These are phyloP conservation scores for Populus ilicifolia DNA, from an alignment of 345 rosid species.

Conservation along the genomic window DNA sequence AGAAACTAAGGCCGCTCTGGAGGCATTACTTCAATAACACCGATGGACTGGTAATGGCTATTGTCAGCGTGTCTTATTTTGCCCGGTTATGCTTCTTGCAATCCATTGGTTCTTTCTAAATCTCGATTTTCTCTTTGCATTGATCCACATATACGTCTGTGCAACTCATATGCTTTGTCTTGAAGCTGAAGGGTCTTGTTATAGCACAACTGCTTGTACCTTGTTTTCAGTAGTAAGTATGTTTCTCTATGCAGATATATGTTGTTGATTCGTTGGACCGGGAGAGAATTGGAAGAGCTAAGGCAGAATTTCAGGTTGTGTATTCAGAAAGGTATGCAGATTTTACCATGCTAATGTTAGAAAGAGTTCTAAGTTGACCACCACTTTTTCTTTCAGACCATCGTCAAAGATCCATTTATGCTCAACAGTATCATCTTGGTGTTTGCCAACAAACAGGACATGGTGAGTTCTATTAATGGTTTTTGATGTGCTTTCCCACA, in stretches of 20 bases:
- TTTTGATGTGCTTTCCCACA: background rate
- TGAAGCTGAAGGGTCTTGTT: background rate
- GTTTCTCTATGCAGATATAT: constrained; percentile 57
- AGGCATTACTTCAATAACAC: constrained; percentile 98
- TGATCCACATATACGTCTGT: background rate
- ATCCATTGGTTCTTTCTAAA: background rate
- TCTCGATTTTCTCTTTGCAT: background rate
- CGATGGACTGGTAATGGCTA: constrained; percentile 76
- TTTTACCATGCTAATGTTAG: constrained; percentile 17
- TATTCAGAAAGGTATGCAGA: constrained; percentile 12
- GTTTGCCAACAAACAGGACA: constrained; percentile 98
- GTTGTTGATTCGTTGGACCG: constrained; percentile 98
- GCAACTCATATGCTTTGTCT: background rate
- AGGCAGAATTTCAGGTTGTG: constrained; percentile 88
- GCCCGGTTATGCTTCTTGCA: background rate
- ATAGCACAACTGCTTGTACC: background rate
- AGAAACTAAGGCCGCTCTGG: constrained; percentile 96
- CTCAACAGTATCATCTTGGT: constrained; percentile 89
- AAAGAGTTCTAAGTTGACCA: constrained; percentile 22
- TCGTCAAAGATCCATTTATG: constrained; percentile 96
- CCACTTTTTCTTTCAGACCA: constrained; percentile 51
- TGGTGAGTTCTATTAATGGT: constrained; percentile 45
- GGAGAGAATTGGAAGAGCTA: constrained; percentile 91
- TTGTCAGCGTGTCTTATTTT: background rate
- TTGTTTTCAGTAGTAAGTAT: background rate